Conservation (phyloP, 768 basidiomycete genomes). For the Pilatotrama ljubarskyi region DNA sequence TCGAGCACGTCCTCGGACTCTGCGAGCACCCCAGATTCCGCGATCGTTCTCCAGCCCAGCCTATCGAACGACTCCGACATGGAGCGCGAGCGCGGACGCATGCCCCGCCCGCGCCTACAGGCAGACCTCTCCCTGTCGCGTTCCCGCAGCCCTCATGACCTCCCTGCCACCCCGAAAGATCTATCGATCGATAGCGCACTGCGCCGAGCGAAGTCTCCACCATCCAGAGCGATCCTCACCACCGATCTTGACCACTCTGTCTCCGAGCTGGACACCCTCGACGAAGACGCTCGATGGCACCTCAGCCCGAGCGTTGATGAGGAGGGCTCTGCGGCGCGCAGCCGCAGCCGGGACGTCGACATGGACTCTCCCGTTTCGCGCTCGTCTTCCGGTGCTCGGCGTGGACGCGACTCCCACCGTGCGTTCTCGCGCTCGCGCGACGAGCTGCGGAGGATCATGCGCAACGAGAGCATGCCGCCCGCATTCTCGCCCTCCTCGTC, state of each 20-base stretch:
- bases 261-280: conserved; percentile 12
- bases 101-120: conserved; percentile 8
- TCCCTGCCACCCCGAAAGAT: conserved; percentile 45
- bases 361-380: conserved; percentile 1
- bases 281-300: conserved; percentile 14
- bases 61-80: conserved; percentile 7
- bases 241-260: conserved; percentile 12
- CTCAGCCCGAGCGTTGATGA: conserved; percentile 7
- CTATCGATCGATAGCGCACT: conserved; percentile 9
- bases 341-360: not conserved
- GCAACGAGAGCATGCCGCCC: conserved; percentile 30
- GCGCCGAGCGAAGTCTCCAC: conserved; percentile 22
- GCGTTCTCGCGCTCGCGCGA: conserved; percentile 12
- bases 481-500: conserved; percentile 12
- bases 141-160: conserved; percentile 49
- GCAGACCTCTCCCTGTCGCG: conserved; percentile 35
- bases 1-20: conserved; percentile 25
- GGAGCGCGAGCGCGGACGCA: conserved; percentile 22
- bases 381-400: conserved; percentile 12
- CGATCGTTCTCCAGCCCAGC: conserved; percentile 15
- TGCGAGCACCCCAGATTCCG: conserved; percentile 14
- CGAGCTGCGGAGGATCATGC: conserved; percentile 7
- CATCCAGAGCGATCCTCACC: not conserved
- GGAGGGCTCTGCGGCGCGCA: not conserved
- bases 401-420: conserved; percentile 6